Percentiles rank a stretch among this genome's conserved stretches.
Conservation (phyloP, 768 basidiomycete genomes). For the Boletus patriciae region DNA sequence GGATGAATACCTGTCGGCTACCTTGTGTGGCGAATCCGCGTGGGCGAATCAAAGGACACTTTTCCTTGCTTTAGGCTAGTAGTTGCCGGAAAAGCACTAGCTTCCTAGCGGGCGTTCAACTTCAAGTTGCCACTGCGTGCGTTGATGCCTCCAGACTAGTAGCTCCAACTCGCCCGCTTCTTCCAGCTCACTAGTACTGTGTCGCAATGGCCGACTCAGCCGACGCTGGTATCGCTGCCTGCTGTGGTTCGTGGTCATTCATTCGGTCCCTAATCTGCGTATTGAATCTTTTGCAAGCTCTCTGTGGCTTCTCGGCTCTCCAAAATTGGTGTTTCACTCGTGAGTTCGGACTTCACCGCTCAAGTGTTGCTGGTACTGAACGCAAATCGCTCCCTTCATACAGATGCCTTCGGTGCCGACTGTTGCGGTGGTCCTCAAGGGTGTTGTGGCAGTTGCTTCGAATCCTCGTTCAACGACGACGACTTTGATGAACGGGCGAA, state of each 20-base stretch:
- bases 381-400: neutral
- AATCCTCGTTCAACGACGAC: constrained; percentile 31
- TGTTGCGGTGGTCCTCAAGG: constrained; percentile 31
- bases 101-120: no score
- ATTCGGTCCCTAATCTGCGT: neutral
- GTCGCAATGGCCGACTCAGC: constrained; percentile 20
- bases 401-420: constrained; percentile 26
- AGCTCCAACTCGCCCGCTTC: neutral
- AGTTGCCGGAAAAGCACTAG: no score
- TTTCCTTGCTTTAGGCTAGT: neutral
- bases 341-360: constrained; percentile 11
- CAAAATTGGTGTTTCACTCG: constrained; percentile 26
- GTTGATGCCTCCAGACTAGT: no score
- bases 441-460: constrained; percentile 30
- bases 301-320: constrained; percentile 15
- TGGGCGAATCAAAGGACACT: neutral
- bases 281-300: constrained; percentile 13
- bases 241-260: constrained; percentile 24
- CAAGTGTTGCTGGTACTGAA: neutral
- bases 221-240: constrained; percentile 4
- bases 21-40: neutral
- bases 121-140: no score
- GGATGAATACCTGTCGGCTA: no score
- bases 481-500: constrained; percentile 32
- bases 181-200: neutral